Base-by-base conservation (phyloP, 2,329 filamentous ascomycete species). In the Colletotrichum sp. region DNA sequence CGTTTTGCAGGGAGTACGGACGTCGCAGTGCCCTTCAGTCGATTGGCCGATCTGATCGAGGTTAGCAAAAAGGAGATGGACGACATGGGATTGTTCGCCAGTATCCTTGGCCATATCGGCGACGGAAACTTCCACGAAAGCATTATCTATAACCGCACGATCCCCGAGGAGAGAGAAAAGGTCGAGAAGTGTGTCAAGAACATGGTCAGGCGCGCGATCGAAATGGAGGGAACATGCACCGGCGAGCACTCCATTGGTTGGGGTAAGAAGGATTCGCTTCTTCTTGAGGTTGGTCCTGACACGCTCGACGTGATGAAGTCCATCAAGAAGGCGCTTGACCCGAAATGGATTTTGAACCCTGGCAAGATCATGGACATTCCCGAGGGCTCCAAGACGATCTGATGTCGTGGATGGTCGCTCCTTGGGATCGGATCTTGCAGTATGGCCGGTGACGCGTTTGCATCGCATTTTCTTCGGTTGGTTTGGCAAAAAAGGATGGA, bases 101-200 rank as follows among this genome's bases (percentile, higher is more conserved):
- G 94, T 80, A 94, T 98, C 32, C 87, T 98, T 6, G 96, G 96
- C 5, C 96, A 98, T 81, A 94, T 98, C 72, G 96, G 96, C 15
- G 96, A 98, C 81, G 96, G 96, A 48, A 98, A 98, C 84, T 98
- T 98, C 86, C 96, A 98, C 83, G 93, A 96, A 82, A 95, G 94
- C 82, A 97, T 98, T 85, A 93, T 98, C 86, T 98, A 98, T 83
- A 92, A 97, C 84, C 90, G 91, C 30, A 89, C 88, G 28, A 88
- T 96, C 71, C 89, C 91, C 5, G 91, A 88, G 30, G 94, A 98
- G 84, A 90, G 90, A 71, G 93, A 90, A 56, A 94, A 94, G 78
- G 95, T 97, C 2, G 94, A 97, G 82, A 90, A 89, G 70, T 95
- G 95, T 78, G 95, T 98, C 62, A 93, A 96, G 82, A 93, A 95